Evolutionary conservation across 805 yeast genomes (phyloP), one percentile per base, ranked within the genome.

Genomic region (Yamadazyma ubonensis): DNA sequence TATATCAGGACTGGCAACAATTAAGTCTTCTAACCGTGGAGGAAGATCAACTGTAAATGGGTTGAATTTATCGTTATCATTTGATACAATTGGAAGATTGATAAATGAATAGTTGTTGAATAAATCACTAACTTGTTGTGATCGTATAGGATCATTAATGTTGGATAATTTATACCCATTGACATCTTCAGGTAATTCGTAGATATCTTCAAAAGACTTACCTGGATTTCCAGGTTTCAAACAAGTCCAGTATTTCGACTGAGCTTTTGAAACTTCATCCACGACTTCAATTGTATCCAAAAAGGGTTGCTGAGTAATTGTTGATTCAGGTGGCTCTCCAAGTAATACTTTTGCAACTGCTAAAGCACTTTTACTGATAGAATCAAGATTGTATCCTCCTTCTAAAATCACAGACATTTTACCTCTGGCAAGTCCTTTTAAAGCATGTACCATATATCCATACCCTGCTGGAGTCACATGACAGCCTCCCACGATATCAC

Each of bases 401-500:
- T 93, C 99, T 28, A 93, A 69, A 4, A 88, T 84, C 4, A 89
- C 96, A 33, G 95, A 86, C 33, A 93, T 57, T 51, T 86, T 87
- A 2, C 99, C 99, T 52, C 76, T 77, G 2, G 97, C 96, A 31
- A 93, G 65, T 28, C 87, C 79, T 62, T 90, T 90, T 48, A 93
- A 70, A 81, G 82, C 74, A 56, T 89, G 95, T 3, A 97, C 86
- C 96, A 93, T 89, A 48, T 89, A 90, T 6, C 96, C 97, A 59
- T 93, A 93, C 10, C 96, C 96, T 27, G 89, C 84, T 2, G 99
- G 99, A 0, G 96, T 76, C 2, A 93, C 95, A 58, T 87, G 95
- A 60, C 97, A 93, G 33, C 91, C 96, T 8, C 99, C 99, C 47
- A 93, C 86, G 43, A 88, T 83, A 62, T 93, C 99, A 44, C 98